These are phyloP conservation scores for Stephania yunnanensis DNA, from an alignment of 164 flowering plant genomes.

Conservation along the genomic window DNA sequence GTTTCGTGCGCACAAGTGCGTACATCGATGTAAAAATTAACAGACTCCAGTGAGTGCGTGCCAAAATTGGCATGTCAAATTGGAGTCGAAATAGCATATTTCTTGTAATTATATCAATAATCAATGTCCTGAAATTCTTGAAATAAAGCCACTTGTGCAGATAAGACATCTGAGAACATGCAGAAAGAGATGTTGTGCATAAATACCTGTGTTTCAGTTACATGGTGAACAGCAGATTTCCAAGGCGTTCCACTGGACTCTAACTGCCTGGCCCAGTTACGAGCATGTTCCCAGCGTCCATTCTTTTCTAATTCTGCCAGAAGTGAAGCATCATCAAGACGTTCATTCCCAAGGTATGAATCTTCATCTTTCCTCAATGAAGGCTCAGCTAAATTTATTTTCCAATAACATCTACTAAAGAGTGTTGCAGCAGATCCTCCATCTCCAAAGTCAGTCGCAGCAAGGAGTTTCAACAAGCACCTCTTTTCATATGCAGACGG, in stretches of 20 bases:
- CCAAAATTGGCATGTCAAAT: no score
- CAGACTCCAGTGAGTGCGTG: no score
- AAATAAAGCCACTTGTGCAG: background rate
- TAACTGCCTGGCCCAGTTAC: slow-evolving; percentile 92
- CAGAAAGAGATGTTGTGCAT: background rate
- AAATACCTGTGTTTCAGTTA: slow-evolving; percentile 89
- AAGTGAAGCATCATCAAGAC: slow-evolving; percentile 84
- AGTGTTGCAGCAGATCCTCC: slow-evolving; percentile 72
- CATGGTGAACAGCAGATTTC: slow-evolving; percentile 83
- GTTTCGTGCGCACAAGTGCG: no score
- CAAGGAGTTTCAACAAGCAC: slow-evolving; percentile 82
- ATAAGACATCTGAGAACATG: background rate
- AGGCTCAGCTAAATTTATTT: slow-evolving; percentile 90
- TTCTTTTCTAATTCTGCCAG: slow-evolving; percentile 62
- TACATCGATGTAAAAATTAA: no score
- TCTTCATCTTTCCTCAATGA: slow-evolving; percentile 57
- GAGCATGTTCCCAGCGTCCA: slow-evolving; percentile 96
- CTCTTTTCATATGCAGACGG: slow-evolving; percentile 96
- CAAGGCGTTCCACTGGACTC: slow-evolving; percentile 79
- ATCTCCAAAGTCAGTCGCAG: slow-evolving; percentile 95
- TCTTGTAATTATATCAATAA: background rate
- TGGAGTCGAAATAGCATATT: no score
- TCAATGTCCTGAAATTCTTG: background rate
- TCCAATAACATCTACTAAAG: slow-evolving; percentile 72
- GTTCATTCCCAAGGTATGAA: slow-evolving; percentile 66